Evolutionary conservation across 192 early-diverging fungal genomes (phyloP).

Genomic region (Funneliformis geosporum): DNA sequence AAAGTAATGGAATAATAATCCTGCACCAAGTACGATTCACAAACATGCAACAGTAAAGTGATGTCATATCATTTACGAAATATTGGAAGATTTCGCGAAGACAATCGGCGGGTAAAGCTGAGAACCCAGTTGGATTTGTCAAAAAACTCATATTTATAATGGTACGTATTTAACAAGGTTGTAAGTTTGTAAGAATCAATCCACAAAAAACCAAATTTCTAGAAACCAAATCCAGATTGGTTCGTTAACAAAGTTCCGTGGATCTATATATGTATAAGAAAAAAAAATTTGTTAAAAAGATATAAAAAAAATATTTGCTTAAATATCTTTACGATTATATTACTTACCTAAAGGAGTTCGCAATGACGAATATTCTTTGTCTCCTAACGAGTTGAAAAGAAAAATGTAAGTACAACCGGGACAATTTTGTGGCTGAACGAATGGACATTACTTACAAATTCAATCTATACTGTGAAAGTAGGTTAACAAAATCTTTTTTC

Average conservation of each 20-base stretch:
- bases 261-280: background rate
- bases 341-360: background rate
- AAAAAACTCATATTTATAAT: background rate
- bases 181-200: background rate
- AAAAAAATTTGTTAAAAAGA: too few species aligned
- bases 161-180: background rate
- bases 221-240: background rate
- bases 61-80: slow-evolving; percentile 5
- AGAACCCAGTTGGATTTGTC: background rate
- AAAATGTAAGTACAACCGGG: background rate
- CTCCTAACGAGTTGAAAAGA: background rate
- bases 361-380: background rate
- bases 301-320: too few species aligned
- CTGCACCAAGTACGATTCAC: slow-evolving; percentile 26
- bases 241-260: background rate
- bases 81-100: background rate
- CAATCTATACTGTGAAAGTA: background rate
- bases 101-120: background rate
- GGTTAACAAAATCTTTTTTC: background rate
- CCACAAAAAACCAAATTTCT: background rate
- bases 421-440: background rate
- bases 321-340: too few species aligned
- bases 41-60: background rate
- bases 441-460: background rate
- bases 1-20: slow-evolving; percentile 11